Evolutionary conservation across 257 asterid species (phyloP), one percentile per base, ranked within the genome.

Genomic region (Craterostigma plantagineum): DNA sequence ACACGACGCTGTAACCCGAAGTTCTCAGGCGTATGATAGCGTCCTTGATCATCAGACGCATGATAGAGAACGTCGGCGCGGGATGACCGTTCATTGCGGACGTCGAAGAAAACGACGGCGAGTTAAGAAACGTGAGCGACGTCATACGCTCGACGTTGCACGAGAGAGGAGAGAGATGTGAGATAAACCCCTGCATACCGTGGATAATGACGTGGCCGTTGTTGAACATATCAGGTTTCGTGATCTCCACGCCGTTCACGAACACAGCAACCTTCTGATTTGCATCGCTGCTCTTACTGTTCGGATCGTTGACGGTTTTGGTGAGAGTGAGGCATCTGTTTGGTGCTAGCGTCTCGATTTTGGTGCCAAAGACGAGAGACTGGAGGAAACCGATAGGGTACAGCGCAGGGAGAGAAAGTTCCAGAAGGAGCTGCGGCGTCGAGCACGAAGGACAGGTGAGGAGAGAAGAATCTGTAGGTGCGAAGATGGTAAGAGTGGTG

Each of bases 361-460:
- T 84, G 36, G 93, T 80, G 0, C 93, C 96, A 45, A 80, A 84
- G 4, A 78, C 67, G 15, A 84, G 64, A 10, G 78, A 47, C 34
- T 61, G 79, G 30, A 85, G 93, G 63, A 61, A 77, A 23, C 61
- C 66, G 35, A 61, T 46, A 0, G 92, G 79, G 38, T 75, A 80
- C 2, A 77, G 70, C 45, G 93, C 96, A 7, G 96, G 91, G 54
- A 80, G 60, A 0, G 94, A 52, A 63, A 74, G 80, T 64, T 85
- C 96, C 58, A 74, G 77, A 41, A 85, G 77, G 53, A 85, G 94
- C 33, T 64, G 62, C 1, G 81, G 63, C 13, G 68, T 40, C 10
- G 77, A 67, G 50, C 96, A 85, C 8, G 92, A 44, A 7, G 76
- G 60, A 33, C 96, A 85, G n/a, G 79, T 63, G 63, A 77, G 73